phyloP scores from a whole-genome alignment of 208 protist genomes.

The Histomonas meleagridis region DNA sequence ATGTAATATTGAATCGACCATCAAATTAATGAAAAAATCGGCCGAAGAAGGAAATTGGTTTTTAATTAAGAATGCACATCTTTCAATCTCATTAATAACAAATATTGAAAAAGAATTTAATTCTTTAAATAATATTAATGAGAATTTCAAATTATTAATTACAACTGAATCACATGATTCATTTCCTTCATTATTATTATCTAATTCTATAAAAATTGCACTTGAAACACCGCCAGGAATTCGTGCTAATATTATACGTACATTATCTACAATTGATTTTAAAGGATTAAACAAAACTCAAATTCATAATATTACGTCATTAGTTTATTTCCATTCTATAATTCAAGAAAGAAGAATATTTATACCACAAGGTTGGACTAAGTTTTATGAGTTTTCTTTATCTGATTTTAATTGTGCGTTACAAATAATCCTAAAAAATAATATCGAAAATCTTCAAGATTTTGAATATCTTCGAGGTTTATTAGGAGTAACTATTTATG shows the following conservation, averaged over 20 bases:
- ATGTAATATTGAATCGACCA: slow-evolving; percentile 62
- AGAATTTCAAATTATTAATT: slow-evolving; percentile 77
- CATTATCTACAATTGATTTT: slow-evolving; percentile 57
- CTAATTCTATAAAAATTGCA: slow-evolving; percentile 76
- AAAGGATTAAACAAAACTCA: background rate
- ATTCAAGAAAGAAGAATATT: slow-evolving; percentile 84
- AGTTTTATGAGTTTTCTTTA: slow-evolving; percentile 82
- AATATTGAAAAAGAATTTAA: background rate
- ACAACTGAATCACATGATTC: slow-evolving; percentile 77
- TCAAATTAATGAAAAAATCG: background rate
- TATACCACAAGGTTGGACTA: slow-evolving; percentile 86
- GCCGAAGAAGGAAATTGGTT: slow-evolving; percentile 36
- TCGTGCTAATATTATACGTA: slow-evolving; percentile 77
- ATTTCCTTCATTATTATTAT: slow-evolving; percentile 80
- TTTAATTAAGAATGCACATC: slow-evolving; percentile 6
- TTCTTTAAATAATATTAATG: background rate
- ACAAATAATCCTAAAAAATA: slow-evolving; percentile 66
- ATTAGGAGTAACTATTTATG: slow-evolving; percentile 79
- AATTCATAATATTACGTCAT: slow-evolving; percentile 57
- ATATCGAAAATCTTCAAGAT: background rate
- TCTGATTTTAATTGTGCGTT: slow-evolving; percentile 73
- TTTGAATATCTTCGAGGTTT: slow-evolving; percentile 67
- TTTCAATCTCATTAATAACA: background rate
- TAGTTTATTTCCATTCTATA: slow-evolving; percentile 78
- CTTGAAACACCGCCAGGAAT: slow-evolving; percentile 82